A percentile compares a stretch with the other conserved stretches of the same genome.
These are phyloP conservation scores for Fusarium sp. DNA, from an alignment of 2,329 filamentous ascomycete genomes.

Conservation along the genomic window DNA sequence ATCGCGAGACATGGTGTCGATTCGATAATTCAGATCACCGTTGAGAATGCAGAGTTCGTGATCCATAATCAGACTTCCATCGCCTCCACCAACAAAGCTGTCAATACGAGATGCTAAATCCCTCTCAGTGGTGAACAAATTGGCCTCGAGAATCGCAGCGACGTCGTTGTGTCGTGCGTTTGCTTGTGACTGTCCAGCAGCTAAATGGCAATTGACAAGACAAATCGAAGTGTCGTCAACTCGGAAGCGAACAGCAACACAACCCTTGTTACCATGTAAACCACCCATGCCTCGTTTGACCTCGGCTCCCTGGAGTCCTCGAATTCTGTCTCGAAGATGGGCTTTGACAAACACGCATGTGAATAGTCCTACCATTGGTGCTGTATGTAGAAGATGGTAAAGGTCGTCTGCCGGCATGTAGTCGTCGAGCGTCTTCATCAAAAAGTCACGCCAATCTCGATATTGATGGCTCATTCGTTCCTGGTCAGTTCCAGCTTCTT, in stretches of 20 bases:
- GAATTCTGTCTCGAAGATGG: slow-evolving; percentile 79
- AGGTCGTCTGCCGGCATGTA: slow-evolving; percentile 80
- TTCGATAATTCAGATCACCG: slow-evolving; percentile 97
- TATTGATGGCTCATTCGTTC: slow-evolving; percentile 98
- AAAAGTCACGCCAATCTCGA: slow-evolving; percentile 93
- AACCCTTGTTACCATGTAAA: slow-evolving; percentile 95
- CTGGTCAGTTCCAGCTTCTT: slow-evolving; percentile 80
- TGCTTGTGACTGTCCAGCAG: slow-evolving; percentile 91
- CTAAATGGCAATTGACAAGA: slow-evolving; percentile 97
- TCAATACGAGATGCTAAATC: slow-evolving; percentile 77
- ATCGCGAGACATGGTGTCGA: slow-evolving; percentile 95
- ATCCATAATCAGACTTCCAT: slow-evolving; percentile 93
- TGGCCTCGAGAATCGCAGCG: slow-evolving; percentile 85
- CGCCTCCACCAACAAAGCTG: slow-evolving; percentile 89
- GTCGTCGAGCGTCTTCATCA: slow-evolving; percentile 85
- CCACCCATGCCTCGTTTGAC: slow-evolving; percentile 98
- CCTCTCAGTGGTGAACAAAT: slow-evolving; percentile 77
- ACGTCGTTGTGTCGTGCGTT: slow-evolving; percentile 93
- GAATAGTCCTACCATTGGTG: slow-evolving; percentile 90
- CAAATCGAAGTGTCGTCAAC: slow-evolving; percentile 94
- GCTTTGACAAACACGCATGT: slow-evolving; percentile 95
- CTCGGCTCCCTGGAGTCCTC: slow-evolving; percentile 81
- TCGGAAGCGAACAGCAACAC: slow-evolving; percentile 89
- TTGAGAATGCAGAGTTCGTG: slow-evolving; percentile 98
- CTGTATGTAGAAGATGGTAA: slow-evolving; percentile 88